Percentiles rank a stretch among this genome's conserved stretches.
Evolutionary conservation across 2,329 filamentous ascomycete species (phyloP).

Genomic region (Tolypocladium guangdongense): DNA sequence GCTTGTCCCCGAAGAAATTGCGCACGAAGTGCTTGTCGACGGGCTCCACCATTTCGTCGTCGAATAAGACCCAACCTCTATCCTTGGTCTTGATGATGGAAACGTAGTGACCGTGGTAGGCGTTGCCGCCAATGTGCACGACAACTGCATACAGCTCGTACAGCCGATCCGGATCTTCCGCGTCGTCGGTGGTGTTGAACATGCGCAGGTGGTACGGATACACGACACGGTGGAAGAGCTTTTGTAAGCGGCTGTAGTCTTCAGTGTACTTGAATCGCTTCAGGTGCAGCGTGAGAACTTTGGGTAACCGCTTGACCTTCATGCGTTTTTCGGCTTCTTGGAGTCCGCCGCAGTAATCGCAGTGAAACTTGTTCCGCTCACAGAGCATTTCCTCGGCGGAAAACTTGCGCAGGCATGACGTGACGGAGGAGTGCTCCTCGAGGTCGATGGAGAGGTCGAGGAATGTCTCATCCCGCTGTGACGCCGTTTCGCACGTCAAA

Average conservation of each 20-base stretch:
- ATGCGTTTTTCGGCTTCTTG: slow-evolving; percentile 98
- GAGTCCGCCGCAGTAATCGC: slow-evolving; percentile 89
- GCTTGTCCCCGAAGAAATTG: slow-evolving; percentile 93
- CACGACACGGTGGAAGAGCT: slow-evolving; percentile 91
- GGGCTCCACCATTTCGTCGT: slow-evolving; percentile 97
- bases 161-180: slow-evolving; percentile 81
- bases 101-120: slow-evolving; percentile 96
- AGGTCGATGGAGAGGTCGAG: slow-evolving; percentile 92
- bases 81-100: slow-evolving; percentile 97
- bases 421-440: slow-evolving; percentile 91
- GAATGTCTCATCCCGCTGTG: slow-evolving; percentile 91
- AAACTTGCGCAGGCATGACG: slow-evolving; percentile 88
- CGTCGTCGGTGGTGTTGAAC: slow-evolving; percentile 95
- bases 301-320: slow-evolving; percentile 94
- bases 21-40: slow-evolving; percentile 93
- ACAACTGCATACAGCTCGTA: slow-evolving; percentile 97
- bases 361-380: slow-evolving; percentile 97
- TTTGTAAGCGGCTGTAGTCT: slow-evolving; percentile 84
- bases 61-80: slow-evolving; percentile 89
- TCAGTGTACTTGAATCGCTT: slow-evolving; percentile 99
- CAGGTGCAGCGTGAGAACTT: slow-evolving; percentile 81
- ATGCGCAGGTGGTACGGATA: slow-evolving; percentile 94
- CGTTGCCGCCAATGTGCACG: slow-evolving; percentile 91
- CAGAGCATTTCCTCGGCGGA: slow-evolving; percentile 98
- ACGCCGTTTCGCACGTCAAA: slow-evolving; percentile 90